phyloP scores from a whole-genome alignment of 2,329 filamentous ascomycete species.

The Stachybotrys chartarum region DNA sequence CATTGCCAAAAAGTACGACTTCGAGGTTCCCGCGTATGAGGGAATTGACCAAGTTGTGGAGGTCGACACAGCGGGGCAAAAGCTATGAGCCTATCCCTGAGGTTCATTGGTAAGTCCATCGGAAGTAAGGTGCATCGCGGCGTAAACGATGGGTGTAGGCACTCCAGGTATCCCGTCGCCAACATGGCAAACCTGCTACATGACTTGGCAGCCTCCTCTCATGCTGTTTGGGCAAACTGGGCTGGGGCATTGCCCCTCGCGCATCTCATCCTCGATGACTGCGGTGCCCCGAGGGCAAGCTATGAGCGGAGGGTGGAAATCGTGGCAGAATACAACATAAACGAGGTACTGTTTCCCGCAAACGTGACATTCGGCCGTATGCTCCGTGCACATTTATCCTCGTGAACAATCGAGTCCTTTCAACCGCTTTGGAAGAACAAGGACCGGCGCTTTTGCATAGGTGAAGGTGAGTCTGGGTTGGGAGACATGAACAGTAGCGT shows the following conservation, averaged over 20 bases:
- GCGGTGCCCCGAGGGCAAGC: constrained; percentile 37
- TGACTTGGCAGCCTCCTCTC: constrained; percentile 47
- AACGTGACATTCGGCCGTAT: constrained; percentile 49
- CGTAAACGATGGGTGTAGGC: not conserved
- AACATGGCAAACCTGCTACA: constrained; percentile 26
- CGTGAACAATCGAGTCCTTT: constrained; percentile 5
- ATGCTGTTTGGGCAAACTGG: constrained; percentile 52
- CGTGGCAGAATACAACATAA: constrained; percentile 49
- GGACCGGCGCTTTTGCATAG: constrained; percentile 6
- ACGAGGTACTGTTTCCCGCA: constrained; percentile 53
- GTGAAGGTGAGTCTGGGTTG: not conserved
- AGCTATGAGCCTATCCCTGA: constrained; percentile 34
- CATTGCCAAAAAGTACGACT: constrained; percentile 77
- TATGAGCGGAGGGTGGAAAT: constrained; percentile 41
- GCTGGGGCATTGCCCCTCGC: constrained; percentile 49
- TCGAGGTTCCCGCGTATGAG: constrained; percentile 76
- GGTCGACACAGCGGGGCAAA: constrained; percentile 44
- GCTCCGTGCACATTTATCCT: constrained; percentile 53
- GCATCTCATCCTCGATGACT: constrained; percentile 36
- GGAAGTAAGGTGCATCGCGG: not conserved
- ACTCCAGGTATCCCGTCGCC: not conserved
- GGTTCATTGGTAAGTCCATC: not conserved
- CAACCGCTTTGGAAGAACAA: constrained; percentile 9
- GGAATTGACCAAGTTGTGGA: constrained; percentile 89
- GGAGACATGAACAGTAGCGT: not conserved